These are phyloP conservation scores for Epichloe baconii DNA, from an alignment of 2,329 filamentous ascomycete genomes.

Conservation along the genomic window DNA sequence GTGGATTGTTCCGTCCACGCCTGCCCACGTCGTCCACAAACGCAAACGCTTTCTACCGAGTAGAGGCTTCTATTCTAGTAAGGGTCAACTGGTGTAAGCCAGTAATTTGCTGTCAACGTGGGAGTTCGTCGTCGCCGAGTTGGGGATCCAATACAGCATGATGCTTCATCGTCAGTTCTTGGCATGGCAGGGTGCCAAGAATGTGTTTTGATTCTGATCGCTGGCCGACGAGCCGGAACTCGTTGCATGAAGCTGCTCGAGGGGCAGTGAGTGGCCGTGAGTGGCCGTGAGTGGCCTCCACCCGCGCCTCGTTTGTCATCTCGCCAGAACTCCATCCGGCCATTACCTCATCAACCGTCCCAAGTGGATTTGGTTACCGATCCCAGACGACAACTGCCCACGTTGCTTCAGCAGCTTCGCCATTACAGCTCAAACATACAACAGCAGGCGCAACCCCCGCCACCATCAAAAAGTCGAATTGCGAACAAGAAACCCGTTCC, in stretches of 20 bases:
- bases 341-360: conserved; percentile 6
- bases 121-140: not conserved
- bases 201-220: too few relatives aligned
- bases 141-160: too few relatives aligned
- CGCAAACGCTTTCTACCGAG: too few relatives aligned
- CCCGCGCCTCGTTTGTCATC: conserved; percentile 5
- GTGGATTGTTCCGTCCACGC: too few relatives aligned
- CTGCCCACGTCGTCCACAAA: too few relatives aligned
- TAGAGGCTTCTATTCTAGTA: too few relatives aligned
- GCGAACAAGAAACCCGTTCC: not conserved
- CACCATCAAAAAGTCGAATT: not conserved
- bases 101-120: too few relatives aligned
- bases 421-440: not conserved
- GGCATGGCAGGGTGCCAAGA: too few relatives aligned
- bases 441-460: not conserved
- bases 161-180: too few relatives aligned
- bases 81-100: too few relatives aligned
- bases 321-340: not conserved
- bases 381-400: not conserved
- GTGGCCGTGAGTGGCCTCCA: not conserved
- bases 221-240: too few relatives aligned
- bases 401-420: not conserved
- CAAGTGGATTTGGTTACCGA: not conserved
- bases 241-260: not conserved
- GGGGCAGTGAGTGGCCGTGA: not conserved